Evolutionary conservation across 1,284 basidiomycete species (phyloP), one percentile per base, ranked within the genome.

Genomic region (Trichosporon ovoides): DNA sequence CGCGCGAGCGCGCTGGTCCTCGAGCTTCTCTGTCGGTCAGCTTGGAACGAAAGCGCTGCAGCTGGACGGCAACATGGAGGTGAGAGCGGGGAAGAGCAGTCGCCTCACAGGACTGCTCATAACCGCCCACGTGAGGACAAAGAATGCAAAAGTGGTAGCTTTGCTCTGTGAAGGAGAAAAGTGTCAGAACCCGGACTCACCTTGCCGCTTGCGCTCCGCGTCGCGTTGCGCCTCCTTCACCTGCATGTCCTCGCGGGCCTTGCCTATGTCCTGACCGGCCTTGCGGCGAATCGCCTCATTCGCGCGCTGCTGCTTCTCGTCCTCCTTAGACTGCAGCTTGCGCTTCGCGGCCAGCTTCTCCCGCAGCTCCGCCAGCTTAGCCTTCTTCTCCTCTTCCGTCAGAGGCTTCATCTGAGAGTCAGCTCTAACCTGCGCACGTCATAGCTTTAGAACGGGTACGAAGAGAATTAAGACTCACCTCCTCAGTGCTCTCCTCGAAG

Each of bases 401-500:
- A 98, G 78, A 0, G 95, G 94, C 56, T 74, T 76, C 68, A 76
- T 73, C 72, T 75, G 52, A 11, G 33, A 18, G 54, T 55, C 46
- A 59, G 57, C 37, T 28, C 10, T 20, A 58, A 14, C 3, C 28
- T 13, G 33, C 46, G 12, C 28, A 50, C 12, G 9, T 1, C 13
- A 11, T 36, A 20, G 49, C 28, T 50, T n/a, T 19, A 33, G 6
- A 16, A 12, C 37, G 19, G n/a, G 12, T 16, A 2, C 37, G n/a
- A n/a, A 19, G 10, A 33, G n/a, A 19, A 24, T 4, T n/a, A 33
- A 13, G 10, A 66, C 77, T 60, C 33, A 90, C 91, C 83, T 96
- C 94, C 72, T 98, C 93, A 0, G 87, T 89, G 5, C 89, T 93
- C 75, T 98, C 94, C 72, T 95, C 92, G 66, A 97, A 97, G 65